Conservation (phyloP, 2,329 filamentous ascomycete species). For the Aspergillus latus region DNA sequence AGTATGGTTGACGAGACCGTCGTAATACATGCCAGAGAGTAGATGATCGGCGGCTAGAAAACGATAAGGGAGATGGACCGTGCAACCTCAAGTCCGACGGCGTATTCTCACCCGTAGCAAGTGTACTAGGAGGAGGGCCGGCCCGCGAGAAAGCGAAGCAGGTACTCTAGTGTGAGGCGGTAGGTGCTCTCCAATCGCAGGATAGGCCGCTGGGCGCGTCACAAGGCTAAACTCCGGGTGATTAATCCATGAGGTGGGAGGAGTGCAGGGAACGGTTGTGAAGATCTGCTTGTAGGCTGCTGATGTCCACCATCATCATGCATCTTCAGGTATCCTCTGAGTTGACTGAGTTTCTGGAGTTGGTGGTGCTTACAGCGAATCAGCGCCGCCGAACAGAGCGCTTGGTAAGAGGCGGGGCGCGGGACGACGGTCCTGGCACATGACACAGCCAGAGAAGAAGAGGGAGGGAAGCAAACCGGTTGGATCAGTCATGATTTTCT, state of each 20-base stretch:
- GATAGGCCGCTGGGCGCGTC: background rate
- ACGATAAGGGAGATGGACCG: conserved; percentile 16
- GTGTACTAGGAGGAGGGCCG: conserved; percentile 12
- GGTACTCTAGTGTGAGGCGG: conserved; percentile 13
- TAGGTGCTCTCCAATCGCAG: conserved; percentile 13
- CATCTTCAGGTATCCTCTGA: background rate
- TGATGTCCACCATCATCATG: conserved; percentile 1
- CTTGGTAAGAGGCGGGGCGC: conserved; percentile 35
- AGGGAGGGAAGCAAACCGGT: conserved; percentile 22
- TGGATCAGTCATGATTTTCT: conserved; percentile 7
- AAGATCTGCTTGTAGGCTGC: background rate
- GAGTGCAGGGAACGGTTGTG: background rate
- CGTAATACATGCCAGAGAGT: background rate
- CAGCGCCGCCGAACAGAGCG: conserved; percentile 10
- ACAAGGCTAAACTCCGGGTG: conserved; percentile 1
- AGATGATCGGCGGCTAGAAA: conserved; percentile 13
- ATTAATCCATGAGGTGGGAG: conserved; percentile 7
- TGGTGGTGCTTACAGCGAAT: conserved; percentile 28
- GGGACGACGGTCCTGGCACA: conserved; percentile 36
- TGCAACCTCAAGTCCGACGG: conserved; percentile 11
- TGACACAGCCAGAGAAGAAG: conserved; percentile 28
- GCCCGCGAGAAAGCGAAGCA: conserved; percentile 12
- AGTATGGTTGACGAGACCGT: background rate
- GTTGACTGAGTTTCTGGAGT: background rate
- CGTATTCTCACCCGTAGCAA: background rate